Conservation (phyloP, 768 basidiomycete species). For the Austroboletus eburneus region DNA sequence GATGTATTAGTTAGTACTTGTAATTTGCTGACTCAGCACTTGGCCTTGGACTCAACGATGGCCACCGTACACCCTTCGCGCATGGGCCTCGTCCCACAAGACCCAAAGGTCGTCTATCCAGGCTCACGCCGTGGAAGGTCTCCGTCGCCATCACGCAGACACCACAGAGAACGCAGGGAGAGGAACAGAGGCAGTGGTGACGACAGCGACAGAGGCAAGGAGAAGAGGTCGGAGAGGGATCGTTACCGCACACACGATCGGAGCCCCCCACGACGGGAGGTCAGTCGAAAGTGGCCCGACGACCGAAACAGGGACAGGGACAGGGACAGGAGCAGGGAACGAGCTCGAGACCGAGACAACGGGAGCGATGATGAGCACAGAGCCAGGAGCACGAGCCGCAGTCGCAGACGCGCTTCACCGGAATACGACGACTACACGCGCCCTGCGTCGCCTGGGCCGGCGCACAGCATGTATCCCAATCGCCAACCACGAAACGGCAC, state of each 20-base stretch:
- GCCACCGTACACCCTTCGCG: constrained; percentile 74
- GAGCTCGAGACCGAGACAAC: constrained; percentile 21
- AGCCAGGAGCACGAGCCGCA: constrained; percentile 10
- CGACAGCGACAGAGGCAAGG: constrained; percentile 5
- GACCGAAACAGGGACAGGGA: constrained; percentile 19
- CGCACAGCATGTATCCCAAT: constrained; percentile 55
- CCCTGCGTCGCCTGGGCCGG: constrained; percentile 36
- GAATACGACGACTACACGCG: constrained; percentile 57
- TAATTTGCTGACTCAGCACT: constrained; percentile 18
- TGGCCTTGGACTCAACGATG: constrained; percentile 41
- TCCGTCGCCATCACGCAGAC: constrained; percentile 38
- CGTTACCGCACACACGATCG: neutral
- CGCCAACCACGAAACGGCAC: constrained; percentile 21
- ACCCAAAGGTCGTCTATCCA: constrained; percentile 17
- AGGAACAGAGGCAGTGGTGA: constrained; percentile 21
- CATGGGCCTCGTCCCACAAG: constrained; percentile 58
- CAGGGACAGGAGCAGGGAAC: no score
- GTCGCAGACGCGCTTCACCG: constrained; percentile 47
- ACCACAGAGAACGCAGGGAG: constrained; percentile 30
- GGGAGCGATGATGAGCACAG: constrained; percentile 22
- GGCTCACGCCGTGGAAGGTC: constrained; percentile 36
- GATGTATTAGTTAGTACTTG: neutral
- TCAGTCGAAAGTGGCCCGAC: neutral
- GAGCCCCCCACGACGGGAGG: constrained; percentile 8
- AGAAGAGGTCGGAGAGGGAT: neutral